Conservation (phyloP, 345 rosid species). For the Clausena lansium region DNA sequence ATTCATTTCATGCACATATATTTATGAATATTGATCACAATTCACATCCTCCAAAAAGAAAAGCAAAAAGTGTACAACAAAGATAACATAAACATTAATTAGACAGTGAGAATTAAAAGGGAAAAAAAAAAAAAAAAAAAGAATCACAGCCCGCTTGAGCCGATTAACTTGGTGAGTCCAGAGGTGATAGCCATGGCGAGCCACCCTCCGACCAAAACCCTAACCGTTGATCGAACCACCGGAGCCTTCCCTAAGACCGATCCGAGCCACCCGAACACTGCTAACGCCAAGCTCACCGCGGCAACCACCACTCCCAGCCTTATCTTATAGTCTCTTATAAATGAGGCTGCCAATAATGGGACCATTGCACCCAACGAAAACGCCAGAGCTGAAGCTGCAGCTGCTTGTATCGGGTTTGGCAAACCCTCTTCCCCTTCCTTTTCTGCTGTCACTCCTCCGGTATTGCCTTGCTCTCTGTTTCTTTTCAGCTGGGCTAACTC, state of each 20-base stretch:
- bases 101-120: too few species aligned
- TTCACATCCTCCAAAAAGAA: neutral
- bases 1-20: neutral
- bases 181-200: slow-evolving; percentile 89
- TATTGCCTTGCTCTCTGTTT: slow-evolving; percentile 23
- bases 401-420: slow-evolving; percentile 83
- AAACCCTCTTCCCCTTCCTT: slow-evolving; percentile 44
- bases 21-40: too few species aligned
- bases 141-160: slow-evolving; percentile 51
- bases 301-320: slow-evolving; percentile 60
- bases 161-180: slow-evolving; percentile 79
- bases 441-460: neutral
- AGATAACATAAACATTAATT: neutral
- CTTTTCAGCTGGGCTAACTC: slow-evolving; percentile 76
- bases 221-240: slow-evolving; percentile 39
- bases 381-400: slow-evolving; percentile 83
- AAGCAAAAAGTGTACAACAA: neutral
- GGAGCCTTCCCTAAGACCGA: slow-evolving; percentile 81
- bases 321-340: slow-evolving; percentile 56
- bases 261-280: slow-evolving; percentile 74
- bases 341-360: slow-evolving; percentile 78
- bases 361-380: slow-evolving; percentile 81
- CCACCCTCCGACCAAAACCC: slow-evolving; percentile 93
- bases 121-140: neutral
- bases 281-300: slow-evolving; percentile 60